These are phyloP conservation scores for Yamadazyma phyllophila DNA, from an alignment of 805 yeast genomes.

Conservation along the genomic window DNA sequence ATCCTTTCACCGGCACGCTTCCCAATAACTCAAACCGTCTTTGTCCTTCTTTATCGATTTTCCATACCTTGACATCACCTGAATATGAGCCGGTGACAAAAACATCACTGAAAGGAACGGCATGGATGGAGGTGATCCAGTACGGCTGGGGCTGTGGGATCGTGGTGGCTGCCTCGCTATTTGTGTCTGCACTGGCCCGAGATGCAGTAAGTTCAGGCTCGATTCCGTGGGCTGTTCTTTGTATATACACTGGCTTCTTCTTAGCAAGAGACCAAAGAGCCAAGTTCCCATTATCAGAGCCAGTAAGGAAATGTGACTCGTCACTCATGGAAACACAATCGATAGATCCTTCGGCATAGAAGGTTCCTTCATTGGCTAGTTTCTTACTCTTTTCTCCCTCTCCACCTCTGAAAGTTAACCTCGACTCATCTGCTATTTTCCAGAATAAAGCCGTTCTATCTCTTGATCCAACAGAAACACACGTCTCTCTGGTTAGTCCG, in stretches of 20 bases:
- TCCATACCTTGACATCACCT: conserved; percentile 79
- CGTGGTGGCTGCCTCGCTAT: conserved; percentile 46
- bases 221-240: conserved; percentile 76
- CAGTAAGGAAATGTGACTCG: conserved; percentile 89
- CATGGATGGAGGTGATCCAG: conserved; percentile 78
- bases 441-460: conserved; percentile 94
- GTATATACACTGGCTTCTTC: conserved; percentile 77
- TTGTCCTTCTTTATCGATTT: conserved; percentile 54
- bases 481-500: conserved; percentile 81
- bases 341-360: conserved; percentile 78
- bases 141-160: conserved; percentile 76
- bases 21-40: conserved; percentile 61
- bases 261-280: conserved; percentile 88
- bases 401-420: conserved; percentile 91
- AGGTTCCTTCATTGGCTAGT: conserved; percentile 21
- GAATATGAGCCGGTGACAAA: conserved; percentile 88
- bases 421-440: conserved; percentile 94
- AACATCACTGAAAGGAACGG: conserved; percentile 80
- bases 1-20: conserved; percentile 63
- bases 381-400: conserved; percentile 50
- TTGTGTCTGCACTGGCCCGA: conserved; percentile 47
- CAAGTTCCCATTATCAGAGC: conserved; percentile 90
- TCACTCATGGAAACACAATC: conserved; percentile 91
- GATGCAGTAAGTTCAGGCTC: conserved; percentile 44
- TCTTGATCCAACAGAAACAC: conserved; percentile 93